Conservation (phyloP, 371 early-diverging fungal genomes). For the Mucor indicus region DNA sequence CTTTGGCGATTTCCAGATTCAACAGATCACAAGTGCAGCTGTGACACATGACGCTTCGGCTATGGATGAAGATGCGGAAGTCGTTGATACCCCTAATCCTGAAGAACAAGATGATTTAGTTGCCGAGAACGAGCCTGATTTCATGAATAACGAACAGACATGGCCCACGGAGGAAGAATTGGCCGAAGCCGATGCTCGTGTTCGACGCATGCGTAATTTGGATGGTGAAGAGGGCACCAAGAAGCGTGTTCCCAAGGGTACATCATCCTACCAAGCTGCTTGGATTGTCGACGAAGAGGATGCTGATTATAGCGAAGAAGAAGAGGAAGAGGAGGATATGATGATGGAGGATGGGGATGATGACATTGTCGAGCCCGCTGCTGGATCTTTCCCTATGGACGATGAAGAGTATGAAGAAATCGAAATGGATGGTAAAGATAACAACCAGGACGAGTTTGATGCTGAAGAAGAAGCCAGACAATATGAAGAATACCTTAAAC, state of each 20-base stretch:
- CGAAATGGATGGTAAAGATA: slow-evolving; percentile 54
- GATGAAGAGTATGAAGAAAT: slow-evolving; percentile 80
- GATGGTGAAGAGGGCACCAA: slow-evolving; percentile 20
- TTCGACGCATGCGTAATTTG: slow-evolving; percentile 34
- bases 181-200: slow-evolving; percentile 69
- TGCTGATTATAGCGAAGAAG: slow-evolving; percentile 58
- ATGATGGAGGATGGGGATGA: slow-evolving; percentile 28
- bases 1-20: slow-evolving; percentile 90
- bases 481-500: slow-evolving; percentile 65
- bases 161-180: slow-evolving; percentile 97
- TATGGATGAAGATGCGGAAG: slow-evolving; percentile 47
- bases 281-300: slow-evolving; percentile 89
- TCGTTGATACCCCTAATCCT: slow-evolving; percentile 63
- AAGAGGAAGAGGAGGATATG: slow-evolving; percentile 60
- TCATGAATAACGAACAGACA: slow-evolving; percentile 92
- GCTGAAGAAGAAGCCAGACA: slow-evolving; percentile 48
- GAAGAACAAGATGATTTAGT: slow-evolving; percentile 70
- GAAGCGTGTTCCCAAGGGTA: slow-evolving; percentile 90
- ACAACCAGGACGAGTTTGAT: slow-evolving; percentile 42
- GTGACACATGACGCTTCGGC: slow-evolving; percentile 11
- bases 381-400: slow-evolving; percentile 18
- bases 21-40: slow-evolving; percentile 46
- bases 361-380: slow-evolving; percentile 37
- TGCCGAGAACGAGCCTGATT: slow-evolving; percentile 85
- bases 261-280: slow-evolving; percentile 94